A percentile compares a stretch with the other conserved stretches of the same genome.
Evolutionary conservation across 371 early-diverging fungal species (phyloP).

Genomic region (Rhizopus stolonifer): DNA sequence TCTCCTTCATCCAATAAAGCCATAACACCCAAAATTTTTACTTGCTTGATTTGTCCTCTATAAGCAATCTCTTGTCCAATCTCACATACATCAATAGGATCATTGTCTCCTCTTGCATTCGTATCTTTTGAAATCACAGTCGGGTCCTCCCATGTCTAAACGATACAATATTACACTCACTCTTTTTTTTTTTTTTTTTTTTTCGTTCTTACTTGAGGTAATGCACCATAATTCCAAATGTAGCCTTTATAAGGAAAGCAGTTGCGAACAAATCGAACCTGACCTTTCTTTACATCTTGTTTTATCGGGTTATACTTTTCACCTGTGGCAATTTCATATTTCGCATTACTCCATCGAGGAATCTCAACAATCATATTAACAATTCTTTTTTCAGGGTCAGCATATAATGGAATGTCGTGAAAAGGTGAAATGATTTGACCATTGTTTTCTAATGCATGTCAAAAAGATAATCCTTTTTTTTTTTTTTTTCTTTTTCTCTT

Average conservation of each 20-base stretch:
- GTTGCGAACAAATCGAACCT: constrained; percentile 98
- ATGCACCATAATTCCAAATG: constrained; percentile 99
- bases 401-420: constrained; percentile 98
- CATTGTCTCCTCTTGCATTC: constrained; percentile 94
- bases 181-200: neutral
- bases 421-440: constrained; percentile 89
- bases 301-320: constrained; percentile 97
- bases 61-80: constrained; percentile 92
- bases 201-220: constrained; percentile 77
- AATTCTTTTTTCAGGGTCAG: constrained; percentile 80
- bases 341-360: constrained; percentile 99
- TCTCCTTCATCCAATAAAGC: constrained; percentile 98
- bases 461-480: neutral
- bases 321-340: constrained; percentile 97
- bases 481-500: neutral
- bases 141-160: constrained; percentile 99
- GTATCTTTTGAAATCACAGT: constrained; percentile 82
- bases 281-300: constrained; percentile 99
- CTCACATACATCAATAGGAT: constrained; percentile 98
- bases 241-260: constrained; percentile 99
- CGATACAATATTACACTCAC: no score
- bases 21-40: constrained; percentile 98
- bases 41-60: constrained; percentile 97
- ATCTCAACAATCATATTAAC: constrained; percentile 99
- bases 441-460: constrained; percentile 56